Conservation (phyloP, 192 early-diverging fungal species). For the Chytriomyces hyalinus region DNA sequence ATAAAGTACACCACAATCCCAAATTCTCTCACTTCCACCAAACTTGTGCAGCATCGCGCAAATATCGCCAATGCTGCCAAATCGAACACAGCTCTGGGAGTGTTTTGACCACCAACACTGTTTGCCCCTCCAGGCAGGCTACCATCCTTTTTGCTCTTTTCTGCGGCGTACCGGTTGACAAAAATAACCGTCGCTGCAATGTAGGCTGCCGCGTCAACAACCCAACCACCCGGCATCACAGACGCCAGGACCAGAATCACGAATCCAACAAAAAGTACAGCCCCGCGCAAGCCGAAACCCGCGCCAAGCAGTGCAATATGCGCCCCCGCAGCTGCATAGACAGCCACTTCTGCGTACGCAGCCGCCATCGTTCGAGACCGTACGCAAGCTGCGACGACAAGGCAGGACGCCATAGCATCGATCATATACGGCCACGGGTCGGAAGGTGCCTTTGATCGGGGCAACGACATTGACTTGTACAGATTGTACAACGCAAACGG, state of each 20-base stretch:
- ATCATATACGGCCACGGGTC: constrained; percentile 7
- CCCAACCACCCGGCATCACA: not conserved
- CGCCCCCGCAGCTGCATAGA: not conserved
- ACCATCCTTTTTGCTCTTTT: not conserved
- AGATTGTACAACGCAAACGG: constrained; percentile 19
- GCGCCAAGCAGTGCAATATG: not conserved
- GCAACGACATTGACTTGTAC: not conserved
- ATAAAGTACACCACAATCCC: constrained; percentile 16
- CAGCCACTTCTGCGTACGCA: constrained; percentile 15
- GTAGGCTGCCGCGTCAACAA: not conserved
- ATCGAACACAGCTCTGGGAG: not conserved
- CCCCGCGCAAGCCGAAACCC: not conserved
- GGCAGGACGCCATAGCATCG: constrained; percentile 20
- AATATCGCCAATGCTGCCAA: constrained; percentile 21
- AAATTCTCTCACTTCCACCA: constrained; percentile 7
- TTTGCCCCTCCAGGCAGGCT: not conserved
- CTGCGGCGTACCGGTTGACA: constrained; percentile 7
- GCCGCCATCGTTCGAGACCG: not conserved
- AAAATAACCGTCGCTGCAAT: constrained; percentile 15
- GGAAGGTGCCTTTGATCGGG: not conserved
- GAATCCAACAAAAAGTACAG: not conserved
- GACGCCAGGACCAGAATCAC: not conserved
- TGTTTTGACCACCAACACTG: not conserved
- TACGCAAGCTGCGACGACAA: constrained; percentile 13
- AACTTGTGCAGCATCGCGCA: constrained; percentile 4